Base-by-base conservation (phyloP, 2,329 filamentous ascomycete genomes). In the Aschersonia sp. region DNA sequence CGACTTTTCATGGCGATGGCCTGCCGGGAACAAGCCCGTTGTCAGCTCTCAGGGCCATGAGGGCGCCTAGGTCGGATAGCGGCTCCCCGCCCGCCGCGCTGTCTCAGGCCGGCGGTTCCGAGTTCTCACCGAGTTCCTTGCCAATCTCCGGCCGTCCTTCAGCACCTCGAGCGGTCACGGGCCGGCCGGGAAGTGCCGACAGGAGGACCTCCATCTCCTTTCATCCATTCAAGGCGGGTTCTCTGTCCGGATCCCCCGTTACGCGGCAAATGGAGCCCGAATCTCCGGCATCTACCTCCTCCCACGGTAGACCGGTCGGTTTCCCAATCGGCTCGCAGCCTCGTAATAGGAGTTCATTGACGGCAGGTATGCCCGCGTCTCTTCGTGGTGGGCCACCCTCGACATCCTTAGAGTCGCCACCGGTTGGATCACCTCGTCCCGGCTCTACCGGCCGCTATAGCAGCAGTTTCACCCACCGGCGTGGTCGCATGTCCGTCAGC, bases 171-270 rank as follows among this genome's bases (percentile, higher is more conserved):
- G 30, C 40, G n/a, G 65, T 63, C 10, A 55, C 63, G 1, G 51
- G 69, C 41, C 69, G 70, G 45, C 66, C 64, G 11, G 64, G 82
- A 22, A 72, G 85, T 42, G 70, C 75, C 44, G 73, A 73, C 47
- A 77, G 88, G 56, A 79, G 87, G 47, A 82, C 85, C 6, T 96
- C 87, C 0, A 78, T 95, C 29, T 94, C 87, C 1, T 95, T 96
- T 57, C 87, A 94, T 56, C 89, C 90, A 0, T 98, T 98, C 70
- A 98, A 98, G 65, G 87, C 89, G 11, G 90, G 90, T 9, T 94
- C 90, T 1, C 71, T 97, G n/a, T 94, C 89, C 2, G 87, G 85
- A 4, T 96, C 89, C 5, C 90, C 89, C 0, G 61, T 72, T n/a
- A 68, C 68, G 31, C 68, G 73, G 32, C 60, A 68, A 6, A 60